These are phyloP conservation scores for Cnidoscolus chayamansa DNA, from an alignment of 441 rosid species.

Conservation along the genomic window DNA sequence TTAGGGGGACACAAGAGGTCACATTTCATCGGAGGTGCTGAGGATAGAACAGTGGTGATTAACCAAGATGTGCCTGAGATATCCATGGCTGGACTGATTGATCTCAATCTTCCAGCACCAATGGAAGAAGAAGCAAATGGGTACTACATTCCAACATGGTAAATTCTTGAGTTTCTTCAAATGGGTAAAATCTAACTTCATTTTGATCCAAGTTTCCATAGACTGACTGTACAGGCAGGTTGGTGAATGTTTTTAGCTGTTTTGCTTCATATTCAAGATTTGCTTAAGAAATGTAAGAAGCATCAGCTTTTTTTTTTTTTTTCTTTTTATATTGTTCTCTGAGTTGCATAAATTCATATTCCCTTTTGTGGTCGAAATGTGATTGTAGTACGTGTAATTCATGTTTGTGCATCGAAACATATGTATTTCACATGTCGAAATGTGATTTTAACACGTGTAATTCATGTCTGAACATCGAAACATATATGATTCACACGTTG, in stretches of 20 bases:
- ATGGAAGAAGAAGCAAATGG: conserved; percentile 42
- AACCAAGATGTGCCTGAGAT: conserved; percentile 38
- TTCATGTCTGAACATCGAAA: too few relatives aligned
- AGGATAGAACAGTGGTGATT: conserved; percentile 51
- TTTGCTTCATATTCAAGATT: conserved; percentile 39
- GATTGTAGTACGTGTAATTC: too few relatives aligned
- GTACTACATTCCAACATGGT: conserved; percentile 30
- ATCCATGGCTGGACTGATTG: conserved; percentile 45
- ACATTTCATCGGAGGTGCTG: conserved; percentile 58
- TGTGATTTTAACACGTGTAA: too few relatives aligned
- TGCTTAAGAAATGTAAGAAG: conserved; percentile 26
- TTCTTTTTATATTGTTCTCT: neutral
- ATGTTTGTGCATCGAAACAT: too few relatives aligned
- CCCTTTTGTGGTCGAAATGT: neutral
- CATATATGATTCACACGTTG: too few relatives aligned
- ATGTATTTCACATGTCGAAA: too few relatives aligned
- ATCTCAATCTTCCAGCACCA: conserved; percentile 69
- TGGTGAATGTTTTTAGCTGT: conserved; percentile 24
- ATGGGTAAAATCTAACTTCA: conserved; percentile 9
- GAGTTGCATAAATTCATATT: conserved; percentile 6
- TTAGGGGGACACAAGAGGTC: conserved; percentile 94
- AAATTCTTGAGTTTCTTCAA: conserved; percentile 16
- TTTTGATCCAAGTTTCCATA: conserved; percentile 16
- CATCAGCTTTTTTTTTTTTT: conserved; percentile 6
- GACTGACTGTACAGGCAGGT: conserved; percentile 33